Evolutionary conservation across 164 flowering plant species (phyloP), one percentile per base, ranked within the genome.

Genomic region (Aristolochia contorta): DNA sequence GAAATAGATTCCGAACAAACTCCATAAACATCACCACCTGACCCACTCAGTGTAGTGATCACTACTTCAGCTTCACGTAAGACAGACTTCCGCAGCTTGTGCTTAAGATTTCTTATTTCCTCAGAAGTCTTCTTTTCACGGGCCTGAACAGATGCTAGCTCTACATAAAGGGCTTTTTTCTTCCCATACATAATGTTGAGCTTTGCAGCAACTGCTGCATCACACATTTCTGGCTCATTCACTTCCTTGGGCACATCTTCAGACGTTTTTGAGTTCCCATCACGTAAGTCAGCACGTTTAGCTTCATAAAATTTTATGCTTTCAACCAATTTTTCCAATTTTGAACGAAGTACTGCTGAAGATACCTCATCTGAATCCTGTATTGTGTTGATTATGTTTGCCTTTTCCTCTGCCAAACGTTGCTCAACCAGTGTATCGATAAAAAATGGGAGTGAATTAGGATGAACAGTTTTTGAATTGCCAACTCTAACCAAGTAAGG

Each of bases 401-500:
- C 72, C 71, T 57, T 79, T 65, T 83, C 90, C 67, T 87, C 92
- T 15, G 72, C 82, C 72, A 92, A 60, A 43, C 85, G 88, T 22
- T 84, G 83, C 60, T 92, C 97, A 73, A 92, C 96, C 69, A 92
- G 80, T 27, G 97, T 87, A 71, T 92, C 97, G 64, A 92, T 86
- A 64, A 87, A 92, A 72, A 77, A 92, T 47, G 91, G 91, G 3
- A 92, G 69, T 19, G 98, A 92, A 73, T 73, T 82, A 47, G 87
- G 81, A 77, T 92, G 99, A 54, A 87, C 80, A 30, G 96, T 84
- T 74, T 82, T 87, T 43, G 81, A 79, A 82, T 89, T 87, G 74
- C 99, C 99, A 72, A 91, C 95, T 72, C 97, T 76, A 10, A 91
- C 99, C 64, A 94, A 75, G 74, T 84, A 91, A 47, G 99, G 99